Evolutionary conservation across 169 alveolate species (phyloP), one percentile per base, ranked within the genome.

Genomic region (Plasmodium gallinaceum): DNA sequence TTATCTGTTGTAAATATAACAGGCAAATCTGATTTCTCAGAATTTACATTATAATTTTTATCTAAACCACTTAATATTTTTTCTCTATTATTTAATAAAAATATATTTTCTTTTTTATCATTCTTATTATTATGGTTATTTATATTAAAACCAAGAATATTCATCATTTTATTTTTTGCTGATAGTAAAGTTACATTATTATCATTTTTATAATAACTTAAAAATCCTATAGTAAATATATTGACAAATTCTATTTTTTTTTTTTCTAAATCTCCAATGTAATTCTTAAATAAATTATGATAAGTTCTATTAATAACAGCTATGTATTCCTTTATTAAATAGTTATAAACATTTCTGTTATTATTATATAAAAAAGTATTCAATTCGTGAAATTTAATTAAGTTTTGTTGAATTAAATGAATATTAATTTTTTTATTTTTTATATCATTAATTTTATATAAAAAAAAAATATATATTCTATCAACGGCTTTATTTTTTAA

Each of bases 341-440:
- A 54, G 10, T 64, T 69, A 61, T 83, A 83, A 0, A 39, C 74
- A 68, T 83, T 46, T 32, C 22, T 62, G 8, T 32, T 68, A 18
- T 83, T 83, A 24, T 83, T 83, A 48, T 68, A 83, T 0, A 83
- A 62, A 48, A 83, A 83, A 0, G 18, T 20, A 58, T 83, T 83
- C 18, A 83, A 20, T 26, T 52, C 45, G 3, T 68, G 57, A 39
- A 52, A 83, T 9, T 32, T 66, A 0, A 60, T 42, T 60, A 94
- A 43, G 75, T 94, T 37, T 93, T 92, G 70, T 65, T 83, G 73
- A 65, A 78, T 43, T 73, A 54, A 18, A 71, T 94, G 73, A 60
- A 91, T 61, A 85, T 92, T 87, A 70, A 45, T 78, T 86, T 90
- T 83, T 94, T 85, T 45, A 94, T 54, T 65, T 83, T 80, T 26